A percentile compares a stretch with the other conserved stretches of the same genome.
phyloP scores from a whole-genome alignment of 1,284 basidiomycete species.

The Marasmius tenuissimus region DNA sequence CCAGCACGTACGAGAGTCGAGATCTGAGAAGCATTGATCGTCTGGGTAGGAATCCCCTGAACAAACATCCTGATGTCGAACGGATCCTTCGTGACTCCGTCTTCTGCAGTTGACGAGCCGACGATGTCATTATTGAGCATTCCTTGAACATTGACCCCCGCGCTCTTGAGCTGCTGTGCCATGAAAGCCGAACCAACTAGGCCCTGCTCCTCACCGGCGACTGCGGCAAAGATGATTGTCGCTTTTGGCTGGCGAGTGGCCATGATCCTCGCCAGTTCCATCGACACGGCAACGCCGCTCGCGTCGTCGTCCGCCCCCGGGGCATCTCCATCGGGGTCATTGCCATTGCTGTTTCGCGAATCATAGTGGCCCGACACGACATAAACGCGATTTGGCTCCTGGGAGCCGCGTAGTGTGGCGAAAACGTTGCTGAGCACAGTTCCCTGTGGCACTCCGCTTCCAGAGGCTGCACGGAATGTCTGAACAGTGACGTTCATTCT shows the following conservation, averaged over 20 bases:
- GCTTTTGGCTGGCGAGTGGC: conserved; percentile 42
- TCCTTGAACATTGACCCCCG: conserved; percentile 49
- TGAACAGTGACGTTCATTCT: conserved; percentile 46
- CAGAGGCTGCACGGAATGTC: conserved; percentile 43
- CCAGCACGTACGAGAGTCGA: conserved; percentile 37
- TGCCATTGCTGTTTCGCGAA: conserved; percentile 26
- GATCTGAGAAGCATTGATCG: conserved; percentile 37
- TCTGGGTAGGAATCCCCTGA: conserved; percentile 42
- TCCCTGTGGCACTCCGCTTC: conserved; percentile 34
- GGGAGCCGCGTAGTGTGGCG: conserved; percentile 46
- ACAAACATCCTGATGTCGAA: conserved; percentile 50
- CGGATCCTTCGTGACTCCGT: conserved; percentile 39
- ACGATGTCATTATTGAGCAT: conserved; percentile 48
- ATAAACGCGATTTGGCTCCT: conserved; percentile 50
- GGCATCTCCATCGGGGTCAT: conserved; percentile 30
- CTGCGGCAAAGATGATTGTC: conserved; percentile 50
- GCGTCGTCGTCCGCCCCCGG: conserved; percentile 51
- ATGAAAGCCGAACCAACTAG: conserved; percentile 47
- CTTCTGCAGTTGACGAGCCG: conserved; percentile 40
- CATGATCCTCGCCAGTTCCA: conserved; percentile 52
- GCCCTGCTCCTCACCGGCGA: conserved; percentile 47
- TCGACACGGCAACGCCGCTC: conserved; percentile 52
- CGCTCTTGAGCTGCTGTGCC: conserved; percentile 39
- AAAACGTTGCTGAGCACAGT: conserved; percentile 52
- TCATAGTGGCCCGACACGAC: conserved; percentile 57